Base-by-base conservation (phyloP, 352 stramenopile genomes). In the Phytopythium montanum region DNA sequence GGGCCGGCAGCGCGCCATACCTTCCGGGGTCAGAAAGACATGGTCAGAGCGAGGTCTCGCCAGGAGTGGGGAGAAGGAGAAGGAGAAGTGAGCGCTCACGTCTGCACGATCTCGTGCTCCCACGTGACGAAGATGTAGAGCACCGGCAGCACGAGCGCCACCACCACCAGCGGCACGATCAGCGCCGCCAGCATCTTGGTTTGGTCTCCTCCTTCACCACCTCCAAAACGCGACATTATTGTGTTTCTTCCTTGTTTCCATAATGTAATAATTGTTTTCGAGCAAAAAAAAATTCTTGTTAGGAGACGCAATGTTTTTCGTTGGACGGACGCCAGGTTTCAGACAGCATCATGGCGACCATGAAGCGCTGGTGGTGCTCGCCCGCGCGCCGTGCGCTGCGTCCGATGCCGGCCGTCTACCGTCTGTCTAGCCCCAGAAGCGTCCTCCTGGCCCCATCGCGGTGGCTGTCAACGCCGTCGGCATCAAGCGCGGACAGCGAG, bases 41-140 rank as follows among this genome's bases (percentile, higher is more conserved):
- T 25, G 45, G 5, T 21, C 19, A 59, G 23, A 31, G 53, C 14
- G 6, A n/a, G 42, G 52, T 41, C 13, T 8, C 21, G 18, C 7
- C 19, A 10, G 48, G 33, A 14, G 5, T 38, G 33, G 33, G 33
- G 33, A 34, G 8, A 12, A 38, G 33, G 33, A n/a, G n/a, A n/a
- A n/a, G 44, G 21, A 33, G 9, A 23, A 10, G 14, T 13, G 1
- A 7, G 26, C 5, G 56, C 73, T 45, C 64, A 90, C 78, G 61
- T 77, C 61, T 79, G 68, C 31, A 81, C 75, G 14, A 92, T 28
- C 18, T 90, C 82, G 50, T 94, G 85, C 54, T 94, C 85, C 85
- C 82, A 94, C 14, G 82, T 92, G 56, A 86, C 59, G 36, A 68
- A 65, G 21, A 94, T 68, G 65, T 88, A 94, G 21, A 81, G 48